Base-by-base conservation (phyloP, 169 alveolate genomes). In the Plasmodium berghei region DNA sequence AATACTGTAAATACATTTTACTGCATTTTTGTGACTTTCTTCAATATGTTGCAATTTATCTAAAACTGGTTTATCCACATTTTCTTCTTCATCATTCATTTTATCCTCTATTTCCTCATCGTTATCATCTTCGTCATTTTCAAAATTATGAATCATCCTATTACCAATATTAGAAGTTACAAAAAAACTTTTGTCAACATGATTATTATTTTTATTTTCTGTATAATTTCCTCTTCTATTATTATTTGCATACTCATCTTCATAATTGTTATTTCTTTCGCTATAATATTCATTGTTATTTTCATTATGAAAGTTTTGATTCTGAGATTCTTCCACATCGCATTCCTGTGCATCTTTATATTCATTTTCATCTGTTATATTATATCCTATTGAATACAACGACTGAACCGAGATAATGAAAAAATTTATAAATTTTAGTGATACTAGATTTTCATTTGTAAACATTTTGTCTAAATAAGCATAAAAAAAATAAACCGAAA, bases 371-470 rank as follows among this genome's bases (percentile, higher is more conserved):
- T 28, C 10, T 64, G 16, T 24, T 8, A 55, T 14, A 22, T 63
- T 22, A 48, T 77, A 63, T n/a, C 77, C 34, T 45, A 75, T 48
- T 20, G 89, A 77, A 22, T 46, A 66, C 18, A 77, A 67, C 0
- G 71, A 69, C 45, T 83, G 90, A 16, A 46, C 59, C n/a, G 86
- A 55, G 12, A 70, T 83, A 61, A 66, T 70, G 59, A 83, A 83
- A 69, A 83, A 83, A 16, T 83, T 55, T n/a, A 83, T 69, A 1
- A 83, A 22, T n/a, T 69, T 70, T 24, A 26, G 52, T 4, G 90
- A 69, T 42, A 20, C 34, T n/a, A 22, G 54, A 54, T 83, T 69
- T 20, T 52, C 54, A 18, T 48, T 62, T 20, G 18, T 69, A 83
- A 83, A 45, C 12, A 54, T 20, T 34, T 49, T 69, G 70, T 69